These are phyloP conservation scores for Pistacia integerrima DNA, from an alignment of 345 rosid genomes.

Conservation along the genomic window DNA sequence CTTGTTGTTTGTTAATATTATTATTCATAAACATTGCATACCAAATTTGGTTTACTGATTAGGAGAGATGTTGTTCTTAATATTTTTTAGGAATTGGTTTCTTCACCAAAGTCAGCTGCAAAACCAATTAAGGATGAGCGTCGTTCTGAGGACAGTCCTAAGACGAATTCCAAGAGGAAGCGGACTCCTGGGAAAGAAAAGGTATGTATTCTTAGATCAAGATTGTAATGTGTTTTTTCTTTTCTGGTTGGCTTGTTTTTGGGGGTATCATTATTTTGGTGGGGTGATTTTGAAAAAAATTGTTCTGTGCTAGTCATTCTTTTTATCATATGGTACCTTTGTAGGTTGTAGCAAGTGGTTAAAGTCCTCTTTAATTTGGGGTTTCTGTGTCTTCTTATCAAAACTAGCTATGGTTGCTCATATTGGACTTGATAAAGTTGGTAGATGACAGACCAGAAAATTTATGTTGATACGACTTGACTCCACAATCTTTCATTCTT, in stretches of 20 bases:
- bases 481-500: not conserved
- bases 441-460: not conserved
- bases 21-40: not conserved
- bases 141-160: constrained; percentile 56
- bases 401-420: not conserved
- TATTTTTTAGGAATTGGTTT: constrained; percentile 45
- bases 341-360: no score
- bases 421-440: not conserved
- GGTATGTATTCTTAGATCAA: constrained; percentile 33
- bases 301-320: no score
- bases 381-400: not conserved
- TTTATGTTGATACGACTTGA: not conserved
- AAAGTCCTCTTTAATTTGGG: not conserved
- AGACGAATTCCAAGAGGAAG: constrained; percentile 61
- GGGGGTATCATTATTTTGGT: not conserved
- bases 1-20: constrained; percentile 12
- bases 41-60: no score
- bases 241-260: not conserved
- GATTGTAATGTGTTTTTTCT: not conserved
- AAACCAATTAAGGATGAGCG: constrained; percentile 51
- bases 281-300: not conserved
- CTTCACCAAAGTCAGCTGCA: constrained; percentile 55
- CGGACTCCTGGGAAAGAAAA: constrained; percentile 55
- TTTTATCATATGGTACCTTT: no score
- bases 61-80: not conserved